Conservation (phyloP, 1,139 yeast species). For the Diutina sp. region DNA sequence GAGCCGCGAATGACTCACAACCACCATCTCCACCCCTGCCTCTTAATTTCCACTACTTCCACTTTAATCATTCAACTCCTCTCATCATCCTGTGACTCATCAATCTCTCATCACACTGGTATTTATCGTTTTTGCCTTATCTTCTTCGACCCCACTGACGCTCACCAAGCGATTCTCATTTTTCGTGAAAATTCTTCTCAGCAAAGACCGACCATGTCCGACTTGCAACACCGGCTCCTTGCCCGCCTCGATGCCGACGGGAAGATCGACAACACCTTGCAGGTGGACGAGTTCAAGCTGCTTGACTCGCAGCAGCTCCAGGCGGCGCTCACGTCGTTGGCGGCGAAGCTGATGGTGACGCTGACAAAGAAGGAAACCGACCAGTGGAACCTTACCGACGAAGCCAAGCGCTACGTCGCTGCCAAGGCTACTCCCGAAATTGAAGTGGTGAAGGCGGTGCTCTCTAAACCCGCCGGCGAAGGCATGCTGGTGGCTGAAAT, state of each 20-base stretch:
- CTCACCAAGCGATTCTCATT: not conserved
- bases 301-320: slow-evolving; percentile 30
- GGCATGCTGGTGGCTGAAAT: slow-evolving; percentile 80
- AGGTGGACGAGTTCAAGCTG: slow-evolving; percentile 31
- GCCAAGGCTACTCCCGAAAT: slow-evolving; percentile 80
- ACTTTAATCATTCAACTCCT: no score
- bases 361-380: slow-evolving; percentile 70
- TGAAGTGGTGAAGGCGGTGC: slow-evolving; percentile 65
- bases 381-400: slow-evolving; percentile 62
- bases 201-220: slow-evolving; percentile 26
- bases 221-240: slow-evolving; percentile 44
- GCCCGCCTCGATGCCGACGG: slow-evolving; percentile 41
- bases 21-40: no score
- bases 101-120: no score
- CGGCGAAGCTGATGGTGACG: slow-evolving; percentile 71
- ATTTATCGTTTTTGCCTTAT: no score
- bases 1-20: no score
- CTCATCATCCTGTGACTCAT: no score
- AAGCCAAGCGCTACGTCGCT: slow-evolving; percentile 66
- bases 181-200: not conserved
- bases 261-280: slow-evolving; percentile 51
- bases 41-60: no score
- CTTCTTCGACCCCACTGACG: not conserved
- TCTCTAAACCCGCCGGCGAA: slow-evolving; percentile 43
- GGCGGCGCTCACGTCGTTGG: slow-evolving; percentile 76